Base-by-base conservation (phyloP, 176 grass and related monocot genomes). In the Pontederia paniculata region DNA sequence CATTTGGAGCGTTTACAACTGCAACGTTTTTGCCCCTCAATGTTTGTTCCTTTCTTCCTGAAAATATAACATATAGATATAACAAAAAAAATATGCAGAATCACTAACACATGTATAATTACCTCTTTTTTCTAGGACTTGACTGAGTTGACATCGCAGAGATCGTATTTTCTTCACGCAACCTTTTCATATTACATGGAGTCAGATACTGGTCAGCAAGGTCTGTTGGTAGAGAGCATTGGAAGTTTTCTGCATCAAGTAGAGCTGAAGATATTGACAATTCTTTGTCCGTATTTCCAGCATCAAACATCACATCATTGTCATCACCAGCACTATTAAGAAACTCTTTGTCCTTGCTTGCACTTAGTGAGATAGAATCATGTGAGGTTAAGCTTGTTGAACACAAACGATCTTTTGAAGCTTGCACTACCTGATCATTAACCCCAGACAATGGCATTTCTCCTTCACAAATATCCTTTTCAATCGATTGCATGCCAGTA, bases 1-100 rank as follows among this genome's bases (percentile, higher is more conserved):
- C 73, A 76, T 41, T 76, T 76, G n/a, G 73, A 76, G 17, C 63
- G 31, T 64, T 76, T 76, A 53, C 73, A 76, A 47, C 66, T 76
- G 63, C 73, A 76, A 23, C 63, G 63, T 42, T 69, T 76, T 42
- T 76, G 73, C 10, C 73, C 63, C 10, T 76, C 73, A 67, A 17
- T 54, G 11, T 68, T 62, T 37, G 53, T 15, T 23, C 54, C 48
- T 49, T 67, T 76, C 45, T 60, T 76, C 73, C 73, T 76, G 54
- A 16, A 14, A 52, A 58, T 45, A 16, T 68, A 58, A 69, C 17
- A 50, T 21, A n/a, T 42, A 60, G 21, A 43, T 21, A 44, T 53
- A 12, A 37, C 20, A 17, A 44, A 53, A 66, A 53, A 67, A 0
- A 13, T 22, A n/a, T 25, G 11, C 22, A 11, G 23, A 62, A 73